Base-by-base conservation (phyloP, 1,139 yeast genomes). In the Debaryomyces nepalensis region DNA sequence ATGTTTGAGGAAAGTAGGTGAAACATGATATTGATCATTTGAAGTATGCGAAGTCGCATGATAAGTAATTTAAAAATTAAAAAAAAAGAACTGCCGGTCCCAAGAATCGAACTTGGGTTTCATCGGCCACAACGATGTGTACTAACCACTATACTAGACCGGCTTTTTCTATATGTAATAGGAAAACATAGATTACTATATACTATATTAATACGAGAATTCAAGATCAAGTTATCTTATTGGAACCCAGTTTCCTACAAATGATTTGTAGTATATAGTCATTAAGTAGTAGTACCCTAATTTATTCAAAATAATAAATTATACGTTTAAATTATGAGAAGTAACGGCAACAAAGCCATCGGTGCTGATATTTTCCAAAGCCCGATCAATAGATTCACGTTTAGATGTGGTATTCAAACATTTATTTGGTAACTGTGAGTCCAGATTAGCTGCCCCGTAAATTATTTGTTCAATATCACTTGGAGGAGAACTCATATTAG, bases 71-170 rank as follows among this genome's bases (percentile, higher is more conserved):
- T 14, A 5, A 26, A 32, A 15, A 12, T 5, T 14, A 6, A 20
- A 33, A 43, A 50, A 59, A 57, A 57, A 55, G 47, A 41, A 19
- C 26, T 66, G 71, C 71, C 69, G 71, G 64, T 62, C 68, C 71
- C 71, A 65, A 70, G 71, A 66, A 66, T 66, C 72, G 71, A 66
- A 68, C 72, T 61, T 68, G 72, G 72, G 73, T 66, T 59, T 60
- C 66, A 58, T 66, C 71, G 68, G 72, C 72, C 73, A 68, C 72
- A 68, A 67, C 68, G 71, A 66, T 58, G 66, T 64, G 72, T 68
- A 68, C 72, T 66, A 51, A 66, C 72, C 72, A 66, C 72, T 66
- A 66, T 66, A 66, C 72, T 61, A 66, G 68, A 61, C 63, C 70
- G 69, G 71, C 70, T 31, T 8, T 19, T 48, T 39, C 26, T 10